Conservation (phyloP, 1,284 basidiomycete species). For the Irpex sp. region DNA sequence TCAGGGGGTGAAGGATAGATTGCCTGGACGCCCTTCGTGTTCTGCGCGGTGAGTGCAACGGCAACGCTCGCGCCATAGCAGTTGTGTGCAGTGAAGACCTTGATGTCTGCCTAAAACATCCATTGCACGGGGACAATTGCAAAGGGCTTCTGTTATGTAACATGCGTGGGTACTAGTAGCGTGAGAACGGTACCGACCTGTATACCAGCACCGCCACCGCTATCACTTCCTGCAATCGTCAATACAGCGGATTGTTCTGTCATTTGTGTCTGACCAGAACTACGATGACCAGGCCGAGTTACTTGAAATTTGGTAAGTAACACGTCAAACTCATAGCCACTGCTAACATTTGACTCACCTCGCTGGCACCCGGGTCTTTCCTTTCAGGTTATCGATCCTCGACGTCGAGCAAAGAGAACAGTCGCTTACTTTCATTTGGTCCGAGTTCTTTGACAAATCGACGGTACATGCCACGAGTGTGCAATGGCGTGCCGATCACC, state of each 20-base stretch:
- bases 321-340: too few relatives aligned
- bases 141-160: background rate
- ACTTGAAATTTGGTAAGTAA: too few relatives aligned
- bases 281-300: too few relatives aligned
- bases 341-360: too few relatives aligned
- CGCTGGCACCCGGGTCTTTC: too few relatives aligned
- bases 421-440: background rate
- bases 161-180: background rate
- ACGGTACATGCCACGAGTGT: too few relatives aligned
- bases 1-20: constrained; percentile 63
- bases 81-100: constrained; percentile 75
- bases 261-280: background rate
- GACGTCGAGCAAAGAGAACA: too few relatives aligned
- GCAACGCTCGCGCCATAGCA: constrained; percentile 88
- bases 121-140: too few relatives aligned
- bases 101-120: constrained; percentile 70
- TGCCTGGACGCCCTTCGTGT: constrained; percentile 81
- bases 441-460: background rate
- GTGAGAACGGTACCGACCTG: constrained; percentile 47
- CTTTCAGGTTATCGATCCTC: too few relatives aligned
- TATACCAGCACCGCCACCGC: constrained; percentile 87
- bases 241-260: constrained; percentile 37
- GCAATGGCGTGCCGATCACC: background rate
- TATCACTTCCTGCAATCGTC: constrained; percentile 86
- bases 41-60: constrained; percentile 91